Evolutionary conservation across 768 basidiomycete species (phyloP).

Genomic region (Antrodiella citrinella): DNA sequence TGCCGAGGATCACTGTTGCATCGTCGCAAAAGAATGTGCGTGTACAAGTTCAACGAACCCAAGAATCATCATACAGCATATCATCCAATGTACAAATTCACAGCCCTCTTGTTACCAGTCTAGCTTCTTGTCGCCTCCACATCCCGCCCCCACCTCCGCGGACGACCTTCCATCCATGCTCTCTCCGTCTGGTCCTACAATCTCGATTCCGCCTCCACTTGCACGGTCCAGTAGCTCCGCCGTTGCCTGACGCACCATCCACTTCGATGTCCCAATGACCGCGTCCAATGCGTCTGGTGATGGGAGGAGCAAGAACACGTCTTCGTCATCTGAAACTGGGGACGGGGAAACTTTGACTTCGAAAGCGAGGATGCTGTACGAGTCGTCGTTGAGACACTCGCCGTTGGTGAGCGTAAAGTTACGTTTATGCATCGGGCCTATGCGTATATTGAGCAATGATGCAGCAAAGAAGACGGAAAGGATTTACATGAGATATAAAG

Average conservation of each 20-base stretch:
- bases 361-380: constrained; percentile 55
- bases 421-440: constrained; percentile 57
- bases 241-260: constrained; percentile 51
- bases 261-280: constrained; percentile 55
- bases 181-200: constrained; percentile 20
- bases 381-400: constrained; percentile 48
- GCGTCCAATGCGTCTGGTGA: constrained; percentile 44
- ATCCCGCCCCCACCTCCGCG: background rate
- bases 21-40: too few relatives aligned
- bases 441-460: too few relatives aligned
- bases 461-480: constrained; percentile 1
- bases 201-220: constrained; percentile 25
- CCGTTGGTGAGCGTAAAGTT: constrained; percentile 54
- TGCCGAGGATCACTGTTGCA: too few relatives aligned
- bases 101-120: constrained; percentile 18
- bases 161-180: background rate
- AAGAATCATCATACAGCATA: too few relatives aligned
- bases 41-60: too few relatives aligned
- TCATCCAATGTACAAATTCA: too few relatives aligned
- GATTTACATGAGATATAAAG: constrained; percentile 41
- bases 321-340: constrained; percentile 25
- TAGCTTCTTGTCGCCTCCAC: constrained; percentile 8
- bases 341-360: constrained; percentile 36
- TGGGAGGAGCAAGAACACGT: constrained; percentile 47
- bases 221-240: constrained; percentile 29